Conservation (phyloP, 768 basidiomycete genomes). For the Leucosporidium scottii region DNA sequence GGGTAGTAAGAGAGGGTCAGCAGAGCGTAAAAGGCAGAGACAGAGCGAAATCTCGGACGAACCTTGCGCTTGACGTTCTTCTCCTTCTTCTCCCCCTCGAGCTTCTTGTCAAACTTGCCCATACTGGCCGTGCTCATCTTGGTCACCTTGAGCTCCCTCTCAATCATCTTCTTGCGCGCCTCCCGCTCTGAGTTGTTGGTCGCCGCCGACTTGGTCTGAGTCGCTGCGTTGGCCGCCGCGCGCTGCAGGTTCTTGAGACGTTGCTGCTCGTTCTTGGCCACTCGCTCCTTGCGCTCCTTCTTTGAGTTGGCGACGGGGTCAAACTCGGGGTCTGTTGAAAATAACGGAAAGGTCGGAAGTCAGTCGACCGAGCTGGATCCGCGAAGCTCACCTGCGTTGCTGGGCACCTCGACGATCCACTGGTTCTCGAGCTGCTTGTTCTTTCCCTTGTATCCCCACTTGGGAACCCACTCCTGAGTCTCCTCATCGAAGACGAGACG, state of each 20-base stretch:
- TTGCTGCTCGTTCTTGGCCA: constrained; percentile 78
- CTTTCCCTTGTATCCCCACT: constrained; percentile 79
- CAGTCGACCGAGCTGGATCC: constrained; percentile 1
- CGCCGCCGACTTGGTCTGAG: constrained; percentile 32
- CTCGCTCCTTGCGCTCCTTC: constrained; percentile 68
- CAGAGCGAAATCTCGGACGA: constrained; percentile 25
- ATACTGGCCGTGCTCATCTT: constrained; percentile 85
- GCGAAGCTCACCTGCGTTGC: constrained; percentile 62
- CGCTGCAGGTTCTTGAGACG: constrained; percentile 63
- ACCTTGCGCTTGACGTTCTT: constrained; percentile 88
- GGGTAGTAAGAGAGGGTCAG: not conserved
- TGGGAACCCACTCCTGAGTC: constrained; percentile 78
- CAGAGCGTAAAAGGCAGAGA: not conserved
- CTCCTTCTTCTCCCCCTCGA: constrained; percentile 86
- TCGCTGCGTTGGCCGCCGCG: constrained; percentile 44
- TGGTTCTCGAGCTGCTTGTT: constrained; percentile 78
- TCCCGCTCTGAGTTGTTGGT: constrained; percentile 41
- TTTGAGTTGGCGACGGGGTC: constrained; percentile 72
- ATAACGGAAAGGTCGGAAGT: not conserved
- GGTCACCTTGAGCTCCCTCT: constrained; percentile 65
- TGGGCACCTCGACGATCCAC: constrained; percentile 87
- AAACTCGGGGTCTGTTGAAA: constrained; percentile 58
- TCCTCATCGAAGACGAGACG: constrained; percentile 91
- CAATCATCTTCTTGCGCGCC: constrained; percentile 64
- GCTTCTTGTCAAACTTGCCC: constrained; percentile 79